These are phyloP conservation scores for Priceomyces castillae DNA, from an alignment of 805 yeast species.

Conservation along the genomic window DNA sequence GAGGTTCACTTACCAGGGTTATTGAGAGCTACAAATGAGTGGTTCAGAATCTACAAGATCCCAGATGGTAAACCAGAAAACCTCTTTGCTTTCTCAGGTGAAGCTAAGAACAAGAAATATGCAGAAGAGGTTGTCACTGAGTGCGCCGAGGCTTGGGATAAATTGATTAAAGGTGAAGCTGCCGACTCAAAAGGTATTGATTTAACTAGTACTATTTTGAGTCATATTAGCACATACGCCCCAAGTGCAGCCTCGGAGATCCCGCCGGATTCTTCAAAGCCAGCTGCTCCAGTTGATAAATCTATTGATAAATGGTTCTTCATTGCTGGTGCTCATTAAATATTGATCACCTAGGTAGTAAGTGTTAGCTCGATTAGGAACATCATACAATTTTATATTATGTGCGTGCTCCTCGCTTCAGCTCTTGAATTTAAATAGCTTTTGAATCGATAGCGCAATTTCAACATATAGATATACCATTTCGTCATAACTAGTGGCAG, in stretches of 20 bases:
- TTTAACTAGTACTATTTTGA: constrained; percentile 73
- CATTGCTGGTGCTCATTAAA: constrained; percentile 74
- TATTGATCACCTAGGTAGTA: background rate
- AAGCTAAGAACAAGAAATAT: constrained; percentile 54
- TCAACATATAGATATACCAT: too few species aligned
- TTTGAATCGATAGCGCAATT: too few species aligned
- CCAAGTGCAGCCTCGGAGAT: constrained; percentile 44
- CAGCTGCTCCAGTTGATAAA: constrained; percentile 94
- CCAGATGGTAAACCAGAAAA: constrained; percentile 81
- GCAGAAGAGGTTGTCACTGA: constrained; percentile 62
- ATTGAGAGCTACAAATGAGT: constrained; percentile 61
- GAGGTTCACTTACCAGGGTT: constrained; percentile 67
- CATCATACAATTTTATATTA: too few species aligned
- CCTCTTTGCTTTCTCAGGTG: constrained; percentile 71
- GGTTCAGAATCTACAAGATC: constrained; percentile 83
- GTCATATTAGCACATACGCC: constrained; percentile 52
- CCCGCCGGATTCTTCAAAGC: constrained; percentile 68
- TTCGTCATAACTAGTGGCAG: too few species aligned
- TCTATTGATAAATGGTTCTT: constrained; percentile 98
- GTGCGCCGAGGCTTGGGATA: constrained; percentile 68
- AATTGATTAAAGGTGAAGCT: constrained; percentile 45
- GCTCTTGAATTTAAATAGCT: too few species aligned
- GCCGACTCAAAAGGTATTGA: constrained; percentile 54
- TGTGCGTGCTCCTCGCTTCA: too few species aligned
- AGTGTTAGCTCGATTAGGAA: background rate